Conservation (phyloP, 202 grass and related monocot genomes). For the Setaria italica region DNA sequence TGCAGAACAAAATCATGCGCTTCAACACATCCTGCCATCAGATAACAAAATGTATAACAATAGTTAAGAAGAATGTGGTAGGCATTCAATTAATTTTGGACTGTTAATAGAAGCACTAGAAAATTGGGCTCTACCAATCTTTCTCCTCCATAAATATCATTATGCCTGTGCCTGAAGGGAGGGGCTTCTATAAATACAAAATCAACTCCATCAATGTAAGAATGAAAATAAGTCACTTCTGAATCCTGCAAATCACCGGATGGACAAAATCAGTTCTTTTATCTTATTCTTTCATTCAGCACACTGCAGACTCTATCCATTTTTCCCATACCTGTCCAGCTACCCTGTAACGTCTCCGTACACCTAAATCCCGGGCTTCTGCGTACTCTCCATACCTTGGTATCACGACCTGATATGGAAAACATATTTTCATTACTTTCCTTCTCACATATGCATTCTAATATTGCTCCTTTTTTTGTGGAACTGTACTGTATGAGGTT, state of each 20-base stretch:
- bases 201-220: conserved; percentile 95
- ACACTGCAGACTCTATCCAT: neutral
- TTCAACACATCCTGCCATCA: conserved; percentile 79
- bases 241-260: conserved; percentile 63
- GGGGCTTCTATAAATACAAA: conserved; percentile 85
- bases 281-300: neutral
- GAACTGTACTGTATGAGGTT: neutral
- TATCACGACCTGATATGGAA: conserved; percentile 70
- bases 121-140: conserved; percentile 51
- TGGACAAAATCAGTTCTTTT: neutral
- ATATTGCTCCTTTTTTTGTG: neutral
- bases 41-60: conserved; percentile 38
- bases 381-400: conserved; percentile 86
- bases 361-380: conserved; percentile 69
- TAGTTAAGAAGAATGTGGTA: conserved; percentile 7
- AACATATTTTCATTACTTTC: conserved; percentile 15
- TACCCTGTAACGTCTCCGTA: conserved; percentile 72
- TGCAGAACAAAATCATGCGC: conserved; percentile 94
- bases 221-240: conserved; percentile 84
- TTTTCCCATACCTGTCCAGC: conserved; percentile 69
- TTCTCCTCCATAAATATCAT: conserved; percentile 88
- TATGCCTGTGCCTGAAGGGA: conserved; percentile 63
- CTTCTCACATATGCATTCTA: neutral
- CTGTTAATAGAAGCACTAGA: neutral
- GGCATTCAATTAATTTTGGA: conserved; percentile 7